Conservation (phyloP, 257 asterid species). For the Ilex aquifolium region DNA sequence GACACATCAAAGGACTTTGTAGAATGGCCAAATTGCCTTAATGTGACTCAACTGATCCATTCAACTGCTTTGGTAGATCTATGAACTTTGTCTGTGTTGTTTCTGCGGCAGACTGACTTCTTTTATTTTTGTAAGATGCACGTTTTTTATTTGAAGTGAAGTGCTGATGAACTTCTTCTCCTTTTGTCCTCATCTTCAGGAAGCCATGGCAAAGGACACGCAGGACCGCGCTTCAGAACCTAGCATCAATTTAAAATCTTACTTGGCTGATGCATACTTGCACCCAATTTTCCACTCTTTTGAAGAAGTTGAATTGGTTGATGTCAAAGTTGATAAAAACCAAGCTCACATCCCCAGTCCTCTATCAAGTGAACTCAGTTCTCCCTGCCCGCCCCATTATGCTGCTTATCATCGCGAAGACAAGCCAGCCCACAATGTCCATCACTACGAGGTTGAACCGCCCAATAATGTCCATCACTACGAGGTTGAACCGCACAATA, state of each 20-base stretch:
- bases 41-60: background rate
- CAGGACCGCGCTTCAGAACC: conserved; percentile 50
- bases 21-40: no score
- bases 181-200: conserved; percentile 43
- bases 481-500: no score
- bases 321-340: conserved; percentile 46
- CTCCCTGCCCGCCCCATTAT: conserved; percentile 43
- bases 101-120: background rate
- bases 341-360: conserved; percentile 27
- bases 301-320: conserved; percentile 65
- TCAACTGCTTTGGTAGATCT: background rate
- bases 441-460: conserved; percentile 46
- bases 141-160: no score
- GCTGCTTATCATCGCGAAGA: conserved; percentile 24
- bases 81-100: background rate
- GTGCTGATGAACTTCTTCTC: background rate
- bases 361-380: conserved; percentile 40
- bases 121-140: no score
- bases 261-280: conserved; percentile 81
- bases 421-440: conserved; percentile 30
- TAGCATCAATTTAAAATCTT: conserved; percentile 49
- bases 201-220: conserved; percentile 77
- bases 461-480: conserved; percentile 27
- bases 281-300: conserved; percentile 90
- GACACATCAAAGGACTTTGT: no score